Evolutionary conservation across 768 basidiomycete genomes (phyloP).

Genomic region (Psilocybe tampanensis): DNA sequence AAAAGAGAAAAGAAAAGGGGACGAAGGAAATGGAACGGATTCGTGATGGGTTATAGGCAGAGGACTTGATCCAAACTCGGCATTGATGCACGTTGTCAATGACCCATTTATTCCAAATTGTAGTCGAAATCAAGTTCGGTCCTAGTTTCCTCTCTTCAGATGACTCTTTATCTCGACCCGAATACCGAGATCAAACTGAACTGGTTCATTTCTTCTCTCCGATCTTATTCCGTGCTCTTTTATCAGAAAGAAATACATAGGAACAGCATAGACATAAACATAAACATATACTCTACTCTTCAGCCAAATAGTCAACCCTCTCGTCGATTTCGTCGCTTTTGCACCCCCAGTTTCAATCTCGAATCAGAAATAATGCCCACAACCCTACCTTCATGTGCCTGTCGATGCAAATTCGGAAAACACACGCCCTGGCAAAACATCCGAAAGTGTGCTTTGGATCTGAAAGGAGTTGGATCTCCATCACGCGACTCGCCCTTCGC

Average conservation of each 20-base stretch:
- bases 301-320: too few relatives aligned
- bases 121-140: constrained; percentile 9
- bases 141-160: constrained; percentile 15
- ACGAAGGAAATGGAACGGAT: constrained; percentile 14
- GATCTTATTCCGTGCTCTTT: constrained; percentile 13
- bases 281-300: too few relatives aligned
- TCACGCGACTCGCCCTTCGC: constrained; percentile 16
- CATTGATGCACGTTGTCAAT: constrained; percentile 25
- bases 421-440: constrained; percentile 10
- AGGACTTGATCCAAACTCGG: constrained; percentile 12
- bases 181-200: constrained; percentile 20
- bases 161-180: constrained; percentile 26
- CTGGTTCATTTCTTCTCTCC: constrained; percentile 12
- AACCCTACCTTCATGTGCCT: constrained; percentile 15
- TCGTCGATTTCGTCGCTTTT: too few relatives aligned
- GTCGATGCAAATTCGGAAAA: constrained; percentile 11
- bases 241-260: too few relatives aligned
- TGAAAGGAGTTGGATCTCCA: constrained; percentile 14
- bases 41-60: constrained; percentile 21
- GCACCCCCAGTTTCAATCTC: too few relatives aligned
- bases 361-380: constrained; percentile 14
- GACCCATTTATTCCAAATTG: constrained; percentile 22
- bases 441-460: constrained; percentile 6
- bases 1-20: constrained; percentile 15
- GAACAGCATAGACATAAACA: too few relatives aligned